Evolutionary conservation across 2,329 filamentous ascomycete genomes (phyloP).

Genomic region (Alternaria sp.): DNA sequence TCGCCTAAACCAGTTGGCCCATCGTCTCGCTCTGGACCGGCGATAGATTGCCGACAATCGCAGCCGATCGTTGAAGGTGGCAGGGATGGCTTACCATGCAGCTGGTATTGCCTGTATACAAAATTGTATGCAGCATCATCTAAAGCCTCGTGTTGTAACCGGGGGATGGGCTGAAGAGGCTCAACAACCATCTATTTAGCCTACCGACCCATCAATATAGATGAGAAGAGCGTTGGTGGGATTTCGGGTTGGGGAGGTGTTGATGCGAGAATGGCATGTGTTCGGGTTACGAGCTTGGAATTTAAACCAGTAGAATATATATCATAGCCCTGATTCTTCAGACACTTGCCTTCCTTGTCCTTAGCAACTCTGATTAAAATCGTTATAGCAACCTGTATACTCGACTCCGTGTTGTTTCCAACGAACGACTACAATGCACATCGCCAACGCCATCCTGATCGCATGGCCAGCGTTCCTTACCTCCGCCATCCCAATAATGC

Average conservation of each 20-base stretch:
- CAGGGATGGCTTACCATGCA: conserved; percentile 11
- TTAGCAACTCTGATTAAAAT: not conserved
- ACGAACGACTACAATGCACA: not conserved
- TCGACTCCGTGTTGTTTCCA: not conserved
- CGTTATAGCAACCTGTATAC: not conserved
- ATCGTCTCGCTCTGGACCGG: not conserved
- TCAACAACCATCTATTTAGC: not conserved
- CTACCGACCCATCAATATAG: conserved; percentile 2
- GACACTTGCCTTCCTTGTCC: not conserved
- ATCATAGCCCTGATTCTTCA: not conserved
- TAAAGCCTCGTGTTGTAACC: conserved; percentile 6
- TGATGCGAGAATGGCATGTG: not conserved
- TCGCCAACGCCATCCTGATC: not conserved
- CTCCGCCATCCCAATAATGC: not conserved
- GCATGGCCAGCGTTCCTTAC: not conserved
- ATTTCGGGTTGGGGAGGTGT: not conserved
- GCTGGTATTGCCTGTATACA: conserved; percentile 8
- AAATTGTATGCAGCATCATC: not conserved
- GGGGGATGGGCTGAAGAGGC: not conserved
- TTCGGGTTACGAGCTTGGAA: not conserved
- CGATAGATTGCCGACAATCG: not conserved
- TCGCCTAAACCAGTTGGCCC: not conserved
- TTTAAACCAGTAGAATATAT: not conserved
- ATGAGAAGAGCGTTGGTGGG: conserved; percentile 8
- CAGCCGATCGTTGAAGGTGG: not conserved